Conservation (phyloP, 345 rosid genomes). For the Kandelia obovata region DNA sequence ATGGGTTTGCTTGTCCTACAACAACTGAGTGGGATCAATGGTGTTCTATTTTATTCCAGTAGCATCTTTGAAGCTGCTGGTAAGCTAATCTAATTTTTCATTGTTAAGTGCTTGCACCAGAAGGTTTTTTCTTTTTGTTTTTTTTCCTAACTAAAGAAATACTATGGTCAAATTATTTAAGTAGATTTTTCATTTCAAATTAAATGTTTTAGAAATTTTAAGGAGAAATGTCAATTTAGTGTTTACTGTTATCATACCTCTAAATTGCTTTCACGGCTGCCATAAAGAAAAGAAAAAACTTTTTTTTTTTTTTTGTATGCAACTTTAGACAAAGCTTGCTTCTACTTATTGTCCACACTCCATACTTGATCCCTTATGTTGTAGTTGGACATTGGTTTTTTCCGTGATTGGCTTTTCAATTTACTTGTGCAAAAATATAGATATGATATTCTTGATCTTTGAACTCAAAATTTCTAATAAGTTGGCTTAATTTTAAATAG, state of each 20-base stretch:
- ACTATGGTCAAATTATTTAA: background rate
- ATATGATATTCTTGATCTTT: conserved; percentile 4
- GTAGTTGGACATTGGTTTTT: background rate
- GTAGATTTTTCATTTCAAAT: background rate
- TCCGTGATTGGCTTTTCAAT: background rate
- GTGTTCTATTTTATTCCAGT: conserved; percentile 83
- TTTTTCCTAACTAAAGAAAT: background rate
- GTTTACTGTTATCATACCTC: background rate
- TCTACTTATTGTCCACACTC: background rate
- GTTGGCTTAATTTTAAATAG: conserved; percentile 37
- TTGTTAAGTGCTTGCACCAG: background rate
- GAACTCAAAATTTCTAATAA: conserved; percentile 8
- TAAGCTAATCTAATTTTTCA: conserved; percentile 29
- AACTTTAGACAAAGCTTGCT: background rate
- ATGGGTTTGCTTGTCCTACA: conserved; percentile 84
- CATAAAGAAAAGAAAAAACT: background rate
- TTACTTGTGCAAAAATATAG: background rate
- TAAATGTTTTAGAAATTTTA: background rate
- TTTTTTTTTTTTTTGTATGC: background rate
- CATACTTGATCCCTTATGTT: background rate
- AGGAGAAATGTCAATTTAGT: background rate
- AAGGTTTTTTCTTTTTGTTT: background rate
- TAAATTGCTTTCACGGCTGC: conserved; percentile 3
- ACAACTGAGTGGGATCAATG: conserved; percentile 89
- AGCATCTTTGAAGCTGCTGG: conserved; percentile 83